Percentiles rank a stretch among this genome's conserved stretches.
These are phyloP conservation scores for Saccharum officinarum DNA, from an alignment of 176 grass and related monocot genomes.

Conservation along the genomic window DNA sequence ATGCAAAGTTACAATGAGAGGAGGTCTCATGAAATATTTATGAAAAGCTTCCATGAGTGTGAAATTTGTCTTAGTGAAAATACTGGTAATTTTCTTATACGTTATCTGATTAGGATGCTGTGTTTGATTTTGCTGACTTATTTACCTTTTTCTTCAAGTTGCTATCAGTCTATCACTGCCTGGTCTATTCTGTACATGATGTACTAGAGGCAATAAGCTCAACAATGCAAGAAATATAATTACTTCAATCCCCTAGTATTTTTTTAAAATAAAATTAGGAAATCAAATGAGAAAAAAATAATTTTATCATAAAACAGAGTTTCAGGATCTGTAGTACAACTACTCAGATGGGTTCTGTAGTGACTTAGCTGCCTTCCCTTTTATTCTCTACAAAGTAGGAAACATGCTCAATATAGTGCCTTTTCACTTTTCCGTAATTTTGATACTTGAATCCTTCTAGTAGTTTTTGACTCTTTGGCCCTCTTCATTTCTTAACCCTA, in stretches of 20 bases:
- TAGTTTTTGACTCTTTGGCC: not conserved
- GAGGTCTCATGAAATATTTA: constrained; percentile 59
- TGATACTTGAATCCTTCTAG: not conserved
- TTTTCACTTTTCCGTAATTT: not conserved
- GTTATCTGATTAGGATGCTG: not conserved
- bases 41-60: constrained; percentile 52
- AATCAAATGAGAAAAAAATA: not conserved
- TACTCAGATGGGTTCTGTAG: not conserved
- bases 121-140: constrained; percentile 6
- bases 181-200: constrained; percentile 8
- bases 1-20: constrained; percentile 55
- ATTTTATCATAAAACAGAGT: not conserved
- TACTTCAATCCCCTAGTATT: not conserved
- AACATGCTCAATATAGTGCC: not conserved
- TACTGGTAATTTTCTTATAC: constrained; percentile 40
- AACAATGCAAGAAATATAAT: not conserved
- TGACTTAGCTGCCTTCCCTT: not conserved
- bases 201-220: not conserved
- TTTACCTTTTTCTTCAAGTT: not conserved
- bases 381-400: not conserved
- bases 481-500: constrained; percentile 11
- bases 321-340: not conserved
- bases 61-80: constrained; percentile 60
- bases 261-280: constrained; percentile 2
- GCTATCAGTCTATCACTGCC: not conserved